Base-by-base conservation (phyloP, 2,329 filamentous ascomycete genomes). In the Aspergillus ochraceoroseus region DNA sequence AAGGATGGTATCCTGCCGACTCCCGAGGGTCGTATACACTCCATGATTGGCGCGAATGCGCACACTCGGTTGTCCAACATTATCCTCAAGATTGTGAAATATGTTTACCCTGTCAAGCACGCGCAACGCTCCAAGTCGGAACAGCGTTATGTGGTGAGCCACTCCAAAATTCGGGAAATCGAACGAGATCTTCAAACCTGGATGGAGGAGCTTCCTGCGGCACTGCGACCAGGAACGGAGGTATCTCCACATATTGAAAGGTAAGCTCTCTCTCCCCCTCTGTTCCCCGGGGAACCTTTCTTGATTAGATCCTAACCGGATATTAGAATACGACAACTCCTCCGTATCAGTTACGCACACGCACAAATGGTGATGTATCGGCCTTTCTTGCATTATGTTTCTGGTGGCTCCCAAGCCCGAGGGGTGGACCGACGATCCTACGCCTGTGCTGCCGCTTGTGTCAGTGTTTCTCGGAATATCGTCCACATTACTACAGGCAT, bases 151-250 rank as follows among this genome's bases (percentile, higher is more conserved):
- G 74, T 76, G 33, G 76, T 83, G 37, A 77, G 77, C 45, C 79
- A 82, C 54, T 75, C 77, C 2, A 75, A 76, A 49, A 82, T 83
- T 26, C 70, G 77, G 14, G 79, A 82, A 49, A 75, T 83, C 39
- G 79, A 83, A 58, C 69, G 73, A 39, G 78, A 82, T 54, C 63
- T 83, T 37, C 76, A 81, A 53, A 62, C 66, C 9, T 83, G 79
- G 79, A 75, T 80, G 64, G 76, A 79, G 38, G 68, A 73, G 43
- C 62, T 98, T 17, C 90, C 89, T 0, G 73, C 80, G 51, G 78
- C 80, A 38, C 80, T 95, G 65, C 82, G 84, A 46, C 88, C 88
- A 1, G 87, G 86, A 46, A 77, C 82, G 0, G 87, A 92, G 35
- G 84, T 82, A 0, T 74, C 82, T 1, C 76, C 82, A 22, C 81